phyloP scores from a whole-genome alignment of 257 asterid genomes.

The Solanum medicagineum region DNA sequence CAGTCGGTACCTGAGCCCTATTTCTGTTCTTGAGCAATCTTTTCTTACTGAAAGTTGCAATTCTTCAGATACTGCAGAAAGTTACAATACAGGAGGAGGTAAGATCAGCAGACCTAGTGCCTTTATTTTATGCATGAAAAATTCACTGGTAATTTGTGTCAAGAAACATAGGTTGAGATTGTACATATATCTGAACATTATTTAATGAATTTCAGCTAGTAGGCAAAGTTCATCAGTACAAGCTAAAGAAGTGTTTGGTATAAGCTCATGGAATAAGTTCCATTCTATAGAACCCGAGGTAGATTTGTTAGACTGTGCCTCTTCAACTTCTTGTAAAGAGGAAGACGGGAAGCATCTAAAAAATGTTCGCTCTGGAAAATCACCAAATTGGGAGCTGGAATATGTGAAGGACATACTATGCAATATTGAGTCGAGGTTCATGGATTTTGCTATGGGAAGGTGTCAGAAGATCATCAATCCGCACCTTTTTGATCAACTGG shows the following conservation, averaged over 20 bases:
- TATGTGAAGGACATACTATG: constrained; percentile 54
- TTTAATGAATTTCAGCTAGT: constrained; percentile 36
- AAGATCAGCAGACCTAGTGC: neutral
- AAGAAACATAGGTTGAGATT: no score
- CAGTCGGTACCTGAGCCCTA: constrained; percentile 27
- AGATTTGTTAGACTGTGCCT: constrained; percentile 78
- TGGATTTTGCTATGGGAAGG: constrained; percentile 48
- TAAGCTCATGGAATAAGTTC: constrained; percentile 17
- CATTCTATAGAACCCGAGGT: constrained; percentile 30
- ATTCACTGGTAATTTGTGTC: neutral
- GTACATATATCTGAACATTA: neutral
- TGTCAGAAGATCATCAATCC: constrained; percentile 30
- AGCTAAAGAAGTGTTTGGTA: constrained; percentile 41
- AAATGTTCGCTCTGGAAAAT: neutral
- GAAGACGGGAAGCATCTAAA: constrained; percentile 6
- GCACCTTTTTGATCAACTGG: constrained; percentile 39
- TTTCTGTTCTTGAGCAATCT: constrained; percentile 29
- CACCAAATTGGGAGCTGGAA: constrained; percentile 40
- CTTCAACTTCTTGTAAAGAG: constrained; percentile 29
- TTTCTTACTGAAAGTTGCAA: constrained; percentile 26
- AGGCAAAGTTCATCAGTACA: constrained; percentile 47
- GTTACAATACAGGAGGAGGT: constrained; percentile 46
- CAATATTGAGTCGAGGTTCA: constrained; percentile 42
- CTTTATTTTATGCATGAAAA: neutral
- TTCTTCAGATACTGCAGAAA: constrained; percentile 35